Evolutionary conservation across 139 green algal species (phyloP).

Genomic region (Zygnema circumcarinatum): DNA sequence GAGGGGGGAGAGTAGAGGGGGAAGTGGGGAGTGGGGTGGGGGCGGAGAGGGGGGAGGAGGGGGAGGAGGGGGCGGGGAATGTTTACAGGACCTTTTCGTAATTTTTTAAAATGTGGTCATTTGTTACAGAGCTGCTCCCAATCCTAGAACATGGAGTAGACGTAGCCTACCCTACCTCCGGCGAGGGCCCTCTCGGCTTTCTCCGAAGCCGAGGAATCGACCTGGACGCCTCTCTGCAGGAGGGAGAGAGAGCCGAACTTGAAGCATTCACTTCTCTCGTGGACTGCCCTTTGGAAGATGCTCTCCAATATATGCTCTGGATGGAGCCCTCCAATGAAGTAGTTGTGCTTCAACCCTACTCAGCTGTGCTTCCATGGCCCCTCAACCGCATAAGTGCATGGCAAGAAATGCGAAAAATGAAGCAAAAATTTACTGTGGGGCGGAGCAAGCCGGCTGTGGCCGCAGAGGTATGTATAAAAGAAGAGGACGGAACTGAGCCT

Average conservation of each 20-base stretch:
- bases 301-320: slow-evolving; percentile 5
- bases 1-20: too few relatives aligned
- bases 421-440: neutral
- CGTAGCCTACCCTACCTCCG: neutral
- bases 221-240: slow-evolving; percentile 6
- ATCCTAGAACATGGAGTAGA: slow-evolving; percentile 8
- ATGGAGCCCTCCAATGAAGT: slow-evolving; percentile 24
- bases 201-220: slow-evolving; percentile 3
- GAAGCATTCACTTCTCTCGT: slow-evolving; percentile 10
- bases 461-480: neutral
- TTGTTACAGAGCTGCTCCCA: slow-evolving; percentile 8
- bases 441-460: neutral
- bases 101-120: too few relatives aligned
- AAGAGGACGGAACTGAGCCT: too few relatives aligned
- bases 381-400: slow-evolving; percentile 16
- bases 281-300: neutral
- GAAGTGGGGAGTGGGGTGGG: too few relatives aligned
- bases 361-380: slow-evolving; percentile 8
- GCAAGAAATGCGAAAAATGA: neutral
- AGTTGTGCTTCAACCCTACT: neutral
- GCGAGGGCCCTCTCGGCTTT: neutral
- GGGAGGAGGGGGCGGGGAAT: neutral
- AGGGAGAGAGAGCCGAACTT: slow-evolving; percentile 7
- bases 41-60: too few relatives aligned
- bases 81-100: neutral